Base-by-base conservation (phyloP, 805 yeast species). In the Jamesozyma spencerorum region DNA sequence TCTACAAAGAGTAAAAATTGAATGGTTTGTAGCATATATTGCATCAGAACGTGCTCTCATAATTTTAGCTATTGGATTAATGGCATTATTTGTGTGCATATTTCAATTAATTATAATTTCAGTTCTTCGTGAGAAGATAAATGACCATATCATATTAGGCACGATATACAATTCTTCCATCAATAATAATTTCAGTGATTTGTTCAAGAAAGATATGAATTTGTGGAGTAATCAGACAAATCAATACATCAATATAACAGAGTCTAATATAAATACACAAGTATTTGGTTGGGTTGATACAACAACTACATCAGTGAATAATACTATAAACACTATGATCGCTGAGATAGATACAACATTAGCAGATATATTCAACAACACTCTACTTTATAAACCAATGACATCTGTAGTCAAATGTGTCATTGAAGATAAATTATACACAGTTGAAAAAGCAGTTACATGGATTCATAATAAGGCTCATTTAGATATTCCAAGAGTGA, bases 321-420 rank as follows among this genome's bases (percentile, higher is more conserved):
- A 60, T 7, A 83, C 95, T 0, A 66, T 85, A 1, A 60, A 69
- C 17, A 62, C 58, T 1, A 80, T 87, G 57, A 68, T 81, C 38
- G 62, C 55, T 2, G 68, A 64, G n/a, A 71, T 88, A 65, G 79
- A 83, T 54, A 51, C 54, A 3, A 77, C 77, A 0, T 58, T 92
- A 5, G 67, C 68, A 22, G 66, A 69, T 7, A 68, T 78, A 0
- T 87, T 92, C 61, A 77, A 79, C 4, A 70, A 70, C 2, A 85
- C 97, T 0, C 73, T 82, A 0, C 62, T 90, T 10, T 74, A 77
- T 36, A 56, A 57, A 1, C 83, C 94, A 0, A 68, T 86, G 35
- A 69, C 71, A 22, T 70, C 80, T 0, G 76, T 86, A 0, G 82
- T 88, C 3, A 77, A 79, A 26, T 90, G 98, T 63, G 75, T 85